A percentile compares a stretch with the other conserved stretches of the same genome.
These are phyloP conservation scores for Arabidopsis thaliana DNA, from an alignment of 345 rosid genomes.

Conservation along the genomic window TAIR10.1 NC_003076.8:3334001-3334500, in stretches of 20 bases:
- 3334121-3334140: conserved; percentile 59
- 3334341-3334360: conserved; percentile 74
- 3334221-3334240: conserved; percentile 54
- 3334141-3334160: conserved; percentile 77
- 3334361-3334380: conserved; percentile 64
- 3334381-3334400: conserved; percentile 52
- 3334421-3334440: conserved; percentile 38
- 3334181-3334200: conserved; percentile 77
- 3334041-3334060: conserved; percentile 39
- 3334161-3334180: conserved; percentile 74
- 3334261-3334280: conserved; percentile 85
- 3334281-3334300: conserved; percentile 66
- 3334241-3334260: conserved; percentile 66
- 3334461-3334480: conserved; percentile 48
- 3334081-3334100: conserved; percentile 45
- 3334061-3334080: conserved; percentile 39
- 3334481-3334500: conserved; percentile 56
- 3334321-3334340: conserved; percentile 69
- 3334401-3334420: conserved; percentile 36
- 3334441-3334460: conserved; percentile 15
- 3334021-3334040: conserved; percentile 30
- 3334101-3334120: conserved; percentile 57
- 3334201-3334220: conserved; percentile 71
- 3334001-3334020: conserved; percentile 31
- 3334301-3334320: conserved; percentile 65